phyloP scores from a whole-genome alignment of 1,284 basidiomycete species.

The Lentinula novae-zelandiae region DNA sequence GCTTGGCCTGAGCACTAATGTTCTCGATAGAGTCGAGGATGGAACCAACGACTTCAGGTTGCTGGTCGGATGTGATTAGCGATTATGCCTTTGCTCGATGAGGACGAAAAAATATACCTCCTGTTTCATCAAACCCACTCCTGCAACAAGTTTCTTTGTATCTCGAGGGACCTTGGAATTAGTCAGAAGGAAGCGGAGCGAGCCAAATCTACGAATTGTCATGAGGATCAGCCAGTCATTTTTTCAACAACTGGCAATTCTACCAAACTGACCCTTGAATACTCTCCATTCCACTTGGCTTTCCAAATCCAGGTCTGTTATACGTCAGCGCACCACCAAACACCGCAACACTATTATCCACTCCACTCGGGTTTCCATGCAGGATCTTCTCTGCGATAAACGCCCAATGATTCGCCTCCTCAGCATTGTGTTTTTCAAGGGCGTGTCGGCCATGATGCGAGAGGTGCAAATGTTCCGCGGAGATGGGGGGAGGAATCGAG shows the following conservation, averaged over 20 bases:
- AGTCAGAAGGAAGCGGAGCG: constrained; percentile 79
- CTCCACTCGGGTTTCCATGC: constrained; percentile 96
- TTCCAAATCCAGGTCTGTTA: constrained; percentile 75
- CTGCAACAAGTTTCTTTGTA: constrained; percentile 92
- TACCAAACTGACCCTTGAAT: constrained; percentile 71
- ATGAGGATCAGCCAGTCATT: neutral
- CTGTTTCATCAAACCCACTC: constrained; percentile 73
- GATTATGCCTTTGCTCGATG: neutral
- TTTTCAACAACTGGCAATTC: constrained; percentile 9
- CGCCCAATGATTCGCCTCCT: constrained; percentile 89
- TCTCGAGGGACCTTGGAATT: constrained; percentile 92
- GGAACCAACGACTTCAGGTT: constrained; percentile 75
- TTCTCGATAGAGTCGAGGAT: constrained; percentile 77
- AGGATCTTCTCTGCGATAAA: constrained; percentile 96
- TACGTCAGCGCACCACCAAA: constrained; percentile 94
- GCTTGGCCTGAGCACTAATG: constrained; percentile 78
- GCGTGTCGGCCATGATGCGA: constrained; percentile 65
- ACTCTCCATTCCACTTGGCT: constrained; percentile 77
- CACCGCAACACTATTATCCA: constrained; percentile 94
- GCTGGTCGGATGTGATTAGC: constrained; percentile 35
- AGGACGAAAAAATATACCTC: constrained; percentile 40
- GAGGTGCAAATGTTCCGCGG: constrained; percentile 53
- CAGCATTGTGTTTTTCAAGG: constrained; percentile 56
- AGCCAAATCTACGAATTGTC: constrained; percentile 38
- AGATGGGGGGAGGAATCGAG: constrained; percentile 41